phyloP scores from a whole-genome alignment of 345 rosid genomes.

The Populus deltoides region DNA sequence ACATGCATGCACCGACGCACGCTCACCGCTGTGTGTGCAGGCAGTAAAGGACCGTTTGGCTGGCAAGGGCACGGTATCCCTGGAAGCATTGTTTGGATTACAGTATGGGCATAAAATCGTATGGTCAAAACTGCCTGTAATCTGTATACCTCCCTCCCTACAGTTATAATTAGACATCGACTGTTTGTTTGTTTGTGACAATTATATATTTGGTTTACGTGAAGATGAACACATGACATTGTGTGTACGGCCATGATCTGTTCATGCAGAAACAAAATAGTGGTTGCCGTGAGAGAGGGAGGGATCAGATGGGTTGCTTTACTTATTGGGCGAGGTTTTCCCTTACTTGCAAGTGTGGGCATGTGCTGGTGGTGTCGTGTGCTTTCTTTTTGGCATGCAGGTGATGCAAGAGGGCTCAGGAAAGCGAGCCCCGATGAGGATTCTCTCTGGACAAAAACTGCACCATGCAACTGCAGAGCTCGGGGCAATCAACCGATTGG shows the following conservation, averaged over 20 bases:
- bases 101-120: neutral
- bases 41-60: neutral
- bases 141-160: neutral
- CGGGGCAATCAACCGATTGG: neutral
- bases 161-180: neutral
- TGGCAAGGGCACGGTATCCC: neutral
- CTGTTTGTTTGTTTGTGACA: neutral
- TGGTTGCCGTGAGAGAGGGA: neutral
- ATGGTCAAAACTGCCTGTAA: neutral
- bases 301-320: neutral
- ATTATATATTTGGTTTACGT: neutral
- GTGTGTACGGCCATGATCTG: neutral
- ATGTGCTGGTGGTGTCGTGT: neutral
- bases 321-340: constrained; percentile 19
- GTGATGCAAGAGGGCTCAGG: no score
- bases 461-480: neutral
- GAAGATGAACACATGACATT: neutral
- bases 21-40: neutral
- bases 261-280: neutral
- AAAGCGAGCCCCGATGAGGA: neutral
- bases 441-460: neutral
- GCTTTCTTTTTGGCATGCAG: no score
- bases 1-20: neutral
- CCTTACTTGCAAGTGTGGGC: constrained; percentile 17
- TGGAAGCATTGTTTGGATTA: neutral